Base-by-base conservation (phyloP, 192 early-diverging fungal species). In the Backusella luteola region DNA sequence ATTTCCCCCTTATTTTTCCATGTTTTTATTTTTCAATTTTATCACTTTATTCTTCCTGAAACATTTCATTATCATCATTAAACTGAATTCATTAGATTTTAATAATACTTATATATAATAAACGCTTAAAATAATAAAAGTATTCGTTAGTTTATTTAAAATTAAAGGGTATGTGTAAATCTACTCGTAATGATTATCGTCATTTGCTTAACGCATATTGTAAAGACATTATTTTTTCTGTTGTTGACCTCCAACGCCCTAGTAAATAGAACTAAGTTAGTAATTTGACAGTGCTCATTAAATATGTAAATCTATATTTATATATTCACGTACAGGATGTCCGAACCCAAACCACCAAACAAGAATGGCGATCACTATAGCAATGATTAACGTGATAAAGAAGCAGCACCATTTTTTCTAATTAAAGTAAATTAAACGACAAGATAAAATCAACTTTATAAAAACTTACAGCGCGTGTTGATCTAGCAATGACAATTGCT, bases 321-420 rank as follows among this genome's bases (percentile, higher is more conserved):
- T 39, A 21, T 26, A 26, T 29, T 12, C 34, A 41, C 56, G 29
- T 74, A 74, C 73, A 12, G 52, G 52, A 26, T 81, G 80, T 36
- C 76, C 67, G 42, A 84, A 80, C 19, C 70, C 79, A 73, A 84
- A 84, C 79, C 79, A 84, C 82, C 82, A 84, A 9, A 84, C 74
- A 29, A 84, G 79, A 68, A 84, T 84, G n/a, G 78, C 82, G 73
- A 80, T 76, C 3, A 84, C 76, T 4, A 84, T 77, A 4, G 17
- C 21, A 41, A 84, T 14, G 35, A 80, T 75, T 39, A 84, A 69
- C 29, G 68, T 63, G 14, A 84, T 72, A 52, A 84, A 42, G 29
- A 84, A 84, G 59, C 82, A 84, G 12, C 76, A 74, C 82, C 82
- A 84, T 76, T 84, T 84, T 80, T 84, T 84, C 80, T 81, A 73